These are phyloP conservation scores for Tubosaeta sp. DNA, from an alignment of 768 basidiomycete species.

Conservation along the genomic window DNA sequence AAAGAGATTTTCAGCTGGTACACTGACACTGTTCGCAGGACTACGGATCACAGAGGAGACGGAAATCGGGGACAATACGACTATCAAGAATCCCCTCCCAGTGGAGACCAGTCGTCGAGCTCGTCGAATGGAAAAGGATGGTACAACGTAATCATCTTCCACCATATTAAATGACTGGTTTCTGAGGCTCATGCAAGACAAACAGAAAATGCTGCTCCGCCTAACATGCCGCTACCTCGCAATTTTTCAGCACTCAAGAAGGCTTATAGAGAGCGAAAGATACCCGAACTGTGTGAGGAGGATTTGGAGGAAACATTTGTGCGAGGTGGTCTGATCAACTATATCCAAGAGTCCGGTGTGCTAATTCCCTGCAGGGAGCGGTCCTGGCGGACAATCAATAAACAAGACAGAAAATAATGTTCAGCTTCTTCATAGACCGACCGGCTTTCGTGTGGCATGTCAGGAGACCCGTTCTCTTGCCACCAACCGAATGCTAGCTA, in stretches of 20 bases:
- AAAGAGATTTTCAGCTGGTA: neutral
- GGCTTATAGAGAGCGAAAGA: slow-evolving; percentile 56
- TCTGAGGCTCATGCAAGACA: slow-evolving; percentile 26
- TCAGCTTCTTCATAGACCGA: slow-evolving; percentile 84
- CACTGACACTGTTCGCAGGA: slow-evolving; percentile 37
- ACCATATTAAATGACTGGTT: slow-evolving; percentile 27
- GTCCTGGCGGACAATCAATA: slow-evolving; percentile 94
- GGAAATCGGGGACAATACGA: slow-evolving; percentile 81
- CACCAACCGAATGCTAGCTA: slow-evolving; percentile 74
- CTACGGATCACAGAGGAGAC: slow-evolving; percentile 74
- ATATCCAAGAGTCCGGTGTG: neutral
- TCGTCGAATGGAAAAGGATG: slow-evolving; percentile 41
- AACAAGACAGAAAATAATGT: slow-evolving; percentile 95
- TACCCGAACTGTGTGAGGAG: slow-evolving; percentile 68
- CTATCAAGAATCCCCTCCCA: slow-evolving; percentile 58
- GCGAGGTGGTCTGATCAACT: slow-evolving; percentile 50
- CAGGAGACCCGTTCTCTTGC: slow-evolving; percentile 85
- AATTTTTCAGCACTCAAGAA: slow-evolving; percentile 70
- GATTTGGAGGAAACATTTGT: slow-evolving; percentile 89
- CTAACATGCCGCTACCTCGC: slow-evolving; percentile 29
- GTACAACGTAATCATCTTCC: slow-evolving; percentile 21
- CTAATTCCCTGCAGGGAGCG: slow-evolving; percentile 57
- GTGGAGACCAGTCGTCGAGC: slow-evolving; percentile 45
- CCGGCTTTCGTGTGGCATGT: slow-evolving; percentile 79
- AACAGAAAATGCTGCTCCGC: slow-evolving; percentile 31